Conservation (phyloP, 2,329 filamentous ascomycete species). For the Sphaerulina vaccinii region DNA sequence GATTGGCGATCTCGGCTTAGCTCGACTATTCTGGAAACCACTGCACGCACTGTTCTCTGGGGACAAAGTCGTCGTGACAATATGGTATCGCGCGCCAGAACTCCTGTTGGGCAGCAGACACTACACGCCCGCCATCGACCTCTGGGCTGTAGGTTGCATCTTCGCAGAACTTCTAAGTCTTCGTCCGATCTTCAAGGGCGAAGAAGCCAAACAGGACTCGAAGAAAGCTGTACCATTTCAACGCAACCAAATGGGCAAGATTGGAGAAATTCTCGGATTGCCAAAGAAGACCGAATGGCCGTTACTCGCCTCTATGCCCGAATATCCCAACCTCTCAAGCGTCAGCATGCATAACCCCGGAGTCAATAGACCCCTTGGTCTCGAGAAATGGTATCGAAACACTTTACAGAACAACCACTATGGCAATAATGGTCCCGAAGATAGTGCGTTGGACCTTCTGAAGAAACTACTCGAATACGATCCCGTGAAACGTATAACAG, state of each 20-base stretch:
- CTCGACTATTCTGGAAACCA: conserved; percentile 90
- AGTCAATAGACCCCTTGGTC: conserved; percentile 53
- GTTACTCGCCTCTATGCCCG: conserved; percentile 77
- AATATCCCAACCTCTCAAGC: conserved; percentile 56
- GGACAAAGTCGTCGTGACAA: conserved; percentile 97
- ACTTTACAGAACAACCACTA: conserved; percentile 51
- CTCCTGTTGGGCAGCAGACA: conserved; percentile 88
- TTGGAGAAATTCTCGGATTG: conserved; percentile 91
- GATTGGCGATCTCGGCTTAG: conserved; percentile 90
- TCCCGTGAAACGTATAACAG: conserved; percentile 81
- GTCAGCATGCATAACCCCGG: conserved; percentile 48
- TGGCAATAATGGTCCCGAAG: conserved; percentile 56
- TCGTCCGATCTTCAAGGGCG: conserved; percentile 94
- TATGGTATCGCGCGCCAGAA: conserved; percentile 97
- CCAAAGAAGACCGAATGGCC: conserved; percentile 90
- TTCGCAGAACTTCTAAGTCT: conserved; percentile 91
- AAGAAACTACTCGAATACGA: conserved; percentile 87
- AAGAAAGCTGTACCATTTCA: conserved; percentile 98
- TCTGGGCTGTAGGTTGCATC: conserved; percentile 97
- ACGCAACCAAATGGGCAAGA: conserved; percentile 98
- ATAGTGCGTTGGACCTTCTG: conserved; percentile 68
- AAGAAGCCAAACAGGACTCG: conserved; percentile 97
- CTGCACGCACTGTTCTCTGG: conserved; percentile 87
- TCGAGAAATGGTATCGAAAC: conserved; percentile 66
- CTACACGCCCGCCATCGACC: conserved; percentile 93